Evolutionary conservation across 2,329 filamentous ascomycete genomes (phyloP), one percentile per base, ranked within the genome.

Genomic region (Eutypella sp.): DNA sequence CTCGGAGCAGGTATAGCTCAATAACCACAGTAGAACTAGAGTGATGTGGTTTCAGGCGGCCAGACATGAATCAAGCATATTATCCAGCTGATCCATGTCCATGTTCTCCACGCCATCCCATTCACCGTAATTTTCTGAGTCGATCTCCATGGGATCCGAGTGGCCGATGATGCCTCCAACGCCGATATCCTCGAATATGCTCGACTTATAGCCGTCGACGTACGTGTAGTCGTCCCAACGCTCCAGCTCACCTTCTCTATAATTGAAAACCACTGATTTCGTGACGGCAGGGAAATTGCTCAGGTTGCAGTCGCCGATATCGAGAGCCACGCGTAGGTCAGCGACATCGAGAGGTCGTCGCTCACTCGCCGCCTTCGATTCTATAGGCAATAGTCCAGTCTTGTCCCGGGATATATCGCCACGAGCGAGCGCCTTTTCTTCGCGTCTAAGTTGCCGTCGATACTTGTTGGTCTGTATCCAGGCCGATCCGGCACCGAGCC

Each of bases 381-480:
- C 90, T 29, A 90, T 71, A 0, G 91, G 92, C 5, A 96, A 69
- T 23, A 95, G 67, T 1, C 90, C 90, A 40, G 79, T 84, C 48
- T 86, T 84, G 47, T 90, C 87, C 54, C 88, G 78, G 16, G 78
- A 72, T 2, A 95, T 64, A 56, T 91, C 87, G 4, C 90, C 89
- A n/a, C 81, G 75, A 34, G 82, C 76, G 22, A 80, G 82, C 1
- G 81, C 78, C 37, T 85, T 78, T 61, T 96, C 90, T 64, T 96
- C 91, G 40, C 75, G 73, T 45, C 82, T 80, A 10, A 96, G 74
- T 61, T 89, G 87, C 47, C 79, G 76, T 52, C 81, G 82, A 66
- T 92, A 96, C 47, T 81, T 84, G 54, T 84, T 79, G 2, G 89
- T 95, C 63, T 90, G 85, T 47, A 96, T 80, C 73, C 85, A 88